These are phyloP conservation scores for Ilyonectria mors-panacis DNA, from an alignment of 2,329 filamentous ascomycete genomes.

Conservation along the genomic window DNA sequence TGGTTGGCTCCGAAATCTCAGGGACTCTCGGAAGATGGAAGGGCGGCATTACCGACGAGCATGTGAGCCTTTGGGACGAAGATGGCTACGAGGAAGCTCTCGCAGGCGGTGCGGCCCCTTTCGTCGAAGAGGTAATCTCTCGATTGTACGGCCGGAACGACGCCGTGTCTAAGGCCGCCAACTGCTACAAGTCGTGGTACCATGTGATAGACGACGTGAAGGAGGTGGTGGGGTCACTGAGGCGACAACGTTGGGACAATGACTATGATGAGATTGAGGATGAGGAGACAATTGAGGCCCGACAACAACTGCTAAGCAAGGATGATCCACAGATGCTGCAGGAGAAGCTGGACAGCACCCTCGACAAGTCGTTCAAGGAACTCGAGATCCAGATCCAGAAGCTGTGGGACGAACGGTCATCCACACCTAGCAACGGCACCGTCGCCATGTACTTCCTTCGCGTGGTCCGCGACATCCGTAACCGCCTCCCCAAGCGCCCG, in stretches of 20 bases:
- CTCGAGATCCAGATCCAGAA: conserved; percentile 70
- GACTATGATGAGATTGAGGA: conserved; percentile 82
- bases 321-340: conserved; percentile 79
- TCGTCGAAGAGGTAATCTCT: conserved; percentile 79
- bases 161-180: conserved; percentile 73
- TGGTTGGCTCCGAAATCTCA: conserved; percentile 76
- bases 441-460: conserved; percentile 79
- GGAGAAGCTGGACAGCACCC: conserved; percentile 69
- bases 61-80: conserved; percentile 76
- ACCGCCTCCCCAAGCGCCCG: conserved; percentile 71
- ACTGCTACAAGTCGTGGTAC: conserved; percentile 80
- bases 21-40: conserved; percentile 74
- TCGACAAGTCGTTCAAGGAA: conserved; percentile 70
- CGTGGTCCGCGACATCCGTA: conserved; percentile 80
- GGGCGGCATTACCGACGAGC: conserved; percentile 64
- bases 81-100: conserved; percentile 76
- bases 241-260: conserved; percentile 81
- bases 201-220: conserved; percentile 78
- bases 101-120: conserved; percentile 73
- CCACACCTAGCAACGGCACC: conserved; percentile 63
- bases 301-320: conserved; percentile 77
- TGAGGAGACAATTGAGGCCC: conserved; percentile 77
- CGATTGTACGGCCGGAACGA: conserved; percentile 81
- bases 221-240: conserved; percentile 74
- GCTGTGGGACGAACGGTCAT: conserved; percentile 64